Conservation (phyloP, 2,329 filamentous ascomycete species). For the Thielaviopsis ethacetica region DNA sequence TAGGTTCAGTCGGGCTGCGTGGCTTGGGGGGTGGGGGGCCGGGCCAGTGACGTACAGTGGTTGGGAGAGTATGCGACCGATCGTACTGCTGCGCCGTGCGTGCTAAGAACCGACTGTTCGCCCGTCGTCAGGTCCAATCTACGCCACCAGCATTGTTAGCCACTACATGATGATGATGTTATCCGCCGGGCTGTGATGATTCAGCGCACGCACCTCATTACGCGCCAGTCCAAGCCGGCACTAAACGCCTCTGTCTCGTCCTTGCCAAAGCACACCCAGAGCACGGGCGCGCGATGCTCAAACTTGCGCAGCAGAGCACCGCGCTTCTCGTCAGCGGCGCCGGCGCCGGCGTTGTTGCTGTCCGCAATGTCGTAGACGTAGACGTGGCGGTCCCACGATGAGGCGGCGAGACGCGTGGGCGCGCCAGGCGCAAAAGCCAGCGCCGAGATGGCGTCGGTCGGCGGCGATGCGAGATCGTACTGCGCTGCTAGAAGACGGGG, state of each 20-base stretch:
- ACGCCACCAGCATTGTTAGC: background rate
- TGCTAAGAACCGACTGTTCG: conserved; percentile 58
- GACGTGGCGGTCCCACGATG: conserved; percentile 86
- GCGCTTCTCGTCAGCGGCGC: conserved; percentile 32
- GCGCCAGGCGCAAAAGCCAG: conserved; percentile 68
- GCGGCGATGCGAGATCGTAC: conserved; percentile 69
- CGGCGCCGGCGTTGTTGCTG: conserved; percentile 18
- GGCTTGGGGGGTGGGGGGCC: background rate
- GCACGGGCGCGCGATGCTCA: conserved; percentile 67
- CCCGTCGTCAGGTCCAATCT: conserved; percentile 55
- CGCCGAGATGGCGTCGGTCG: conserved; percentile 73
- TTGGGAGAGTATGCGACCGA: conserved; percentile 66
- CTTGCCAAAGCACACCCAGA: conserved; percentile 82
- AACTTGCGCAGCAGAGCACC: conserved; percentile 55
- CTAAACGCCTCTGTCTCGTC: conserved; percentile 72
- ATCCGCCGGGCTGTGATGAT: background rate
- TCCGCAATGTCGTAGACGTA: conserved; percentile 66
- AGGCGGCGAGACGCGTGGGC: conserved; percentile 65
- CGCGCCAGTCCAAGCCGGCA: conserved; percentile 73
- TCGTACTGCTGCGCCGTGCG: conserved; percentile 65
- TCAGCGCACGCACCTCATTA: conserved; percentile 42
- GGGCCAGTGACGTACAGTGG: conserved; percentile 36
- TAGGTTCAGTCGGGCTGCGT: background rate
- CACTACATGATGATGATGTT: conserved; percentile 1
- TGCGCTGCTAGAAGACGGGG: conserved; percentile 41